Evolutionary conservation across 2,329 filamentous ascomycete species (phyloP), one percentile per base, ranked within the genome.

Genomic region (Laburnicola sp.): DNA sequence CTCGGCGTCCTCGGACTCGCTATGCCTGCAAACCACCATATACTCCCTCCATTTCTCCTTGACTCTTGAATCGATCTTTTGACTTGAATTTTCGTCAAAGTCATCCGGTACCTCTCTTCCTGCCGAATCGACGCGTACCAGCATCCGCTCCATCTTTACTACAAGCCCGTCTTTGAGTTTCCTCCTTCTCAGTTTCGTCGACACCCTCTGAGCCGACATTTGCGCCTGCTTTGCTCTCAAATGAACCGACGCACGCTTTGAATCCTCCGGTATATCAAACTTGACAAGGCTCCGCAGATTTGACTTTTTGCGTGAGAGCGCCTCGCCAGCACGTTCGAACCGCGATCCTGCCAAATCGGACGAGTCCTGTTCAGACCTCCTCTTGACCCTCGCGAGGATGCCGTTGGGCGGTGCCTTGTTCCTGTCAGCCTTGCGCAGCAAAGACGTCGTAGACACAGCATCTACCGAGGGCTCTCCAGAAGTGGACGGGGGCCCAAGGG

Each of bases 101-200:
- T 86, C 82, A 5, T 80, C 77, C 0, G 82, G 80, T 6, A 86
- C 70, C 3, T 79, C 74, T 56, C 79, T 77, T 35, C 75, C 62
- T 5, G 75, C 78, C 35, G 76, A 75, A 59, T 86, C 85, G 23
- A 86, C 78, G 22, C 83, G 78, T 21, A 87, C 80, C 22, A 88
- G 78, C 85, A 88, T 88, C 52, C 81, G 83, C 63, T 87, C 84
- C 70, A 85, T 84, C 68, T 86, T 86, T 50, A 87, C 74, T 45
- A 87, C 82, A 54, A 86, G 80, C 4, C 85, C 85, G 58, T 84
- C 79, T 43, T 75, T 74, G 38, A 75, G 64, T 53, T 72, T 74
- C 45, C 68, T 62, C 45, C 76, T 72, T 23, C 76, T 64, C 23
- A 78, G 51, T 25, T 59, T 68, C 10, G 63, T 65, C 1, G 65